Evolutionary conservation across 768 basidiomycete genomes (phyloP).

Genomic region (Guyanaporus albipodus): DNA sequence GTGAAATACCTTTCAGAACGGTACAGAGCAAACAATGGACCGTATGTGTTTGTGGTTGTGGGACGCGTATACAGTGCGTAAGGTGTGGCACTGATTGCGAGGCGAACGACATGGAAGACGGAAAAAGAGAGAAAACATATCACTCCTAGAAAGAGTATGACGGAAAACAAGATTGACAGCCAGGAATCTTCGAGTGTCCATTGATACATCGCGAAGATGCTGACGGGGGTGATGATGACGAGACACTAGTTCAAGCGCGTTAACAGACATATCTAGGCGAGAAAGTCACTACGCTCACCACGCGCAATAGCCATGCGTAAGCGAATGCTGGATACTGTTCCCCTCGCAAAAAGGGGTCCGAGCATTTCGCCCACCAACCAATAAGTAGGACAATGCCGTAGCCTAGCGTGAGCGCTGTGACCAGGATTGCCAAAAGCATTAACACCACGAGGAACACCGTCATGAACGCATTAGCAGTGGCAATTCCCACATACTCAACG

Average conservation of each 20-base stretch:
- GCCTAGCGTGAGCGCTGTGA: conserved; percentile 48
- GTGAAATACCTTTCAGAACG: conserved; percentile 66
- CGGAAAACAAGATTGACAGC: conserved; percentile 77
- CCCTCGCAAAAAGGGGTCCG: conserved; percentile 18
- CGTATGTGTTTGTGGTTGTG: conserved; percentile 38
- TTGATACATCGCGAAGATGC: conserved; percentile 81
- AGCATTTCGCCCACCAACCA: conserved; percentile 18
- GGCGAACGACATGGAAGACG: conserved; percentile 45
- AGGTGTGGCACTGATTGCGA: conserved; percentile 39
- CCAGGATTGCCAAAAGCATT: conserved; percentile 59
- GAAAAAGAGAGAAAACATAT: conserved; percentile 47
- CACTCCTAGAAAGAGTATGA: conserved; percentile 57
- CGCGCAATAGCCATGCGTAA: conserved; percentile 58
- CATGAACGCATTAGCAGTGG: conserved; percentile 86
- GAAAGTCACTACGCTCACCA: conserved; percentile 45
- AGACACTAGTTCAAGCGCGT: conserved; percentile 42
- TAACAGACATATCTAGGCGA: neutral
- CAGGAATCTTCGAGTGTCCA: conserved; percentile 91
- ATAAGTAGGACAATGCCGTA: conserved; percentile 41
- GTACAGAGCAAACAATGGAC: conserved; percentile 65
- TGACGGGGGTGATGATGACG: conserved; percentile 62
- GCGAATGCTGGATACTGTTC: conserved; percentile 44
- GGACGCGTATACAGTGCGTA: conserved; percentile 37
- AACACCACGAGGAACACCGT: conserved; percentile 77
- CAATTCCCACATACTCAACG: conserved; percentile 71